Conservation (phyloP, 352 stramenopile species). For the Globisporangium ultimum region DNA sequence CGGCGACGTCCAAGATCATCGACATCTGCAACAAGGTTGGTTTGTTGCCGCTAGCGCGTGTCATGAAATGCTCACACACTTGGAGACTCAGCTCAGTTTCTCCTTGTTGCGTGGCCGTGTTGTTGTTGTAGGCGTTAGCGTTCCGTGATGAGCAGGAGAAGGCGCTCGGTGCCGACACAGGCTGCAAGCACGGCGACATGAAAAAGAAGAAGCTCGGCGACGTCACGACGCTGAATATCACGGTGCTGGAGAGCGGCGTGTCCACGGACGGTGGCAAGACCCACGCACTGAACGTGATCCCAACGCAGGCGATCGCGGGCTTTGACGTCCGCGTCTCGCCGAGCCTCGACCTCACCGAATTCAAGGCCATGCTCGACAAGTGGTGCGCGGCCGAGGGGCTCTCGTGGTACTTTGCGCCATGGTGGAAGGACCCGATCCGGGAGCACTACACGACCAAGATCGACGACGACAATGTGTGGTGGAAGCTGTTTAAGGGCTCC, state of each 20-base stretch:
- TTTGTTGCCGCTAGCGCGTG: too few relatives aligned
- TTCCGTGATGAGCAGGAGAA: constrained; percentile 91
- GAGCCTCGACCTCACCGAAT: constrained; percentile 65
- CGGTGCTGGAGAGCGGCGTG: constrained; percentile 87
- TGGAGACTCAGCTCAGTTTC: too few relatives aligned
- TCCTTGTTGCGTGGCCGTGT: too few relatives aligned
- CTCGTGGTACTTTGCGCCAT: constrained; percentile 58
- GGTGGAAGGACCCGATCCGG: constrained; percentile 22
- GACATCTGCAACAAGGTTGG: constrained; percentile 74
- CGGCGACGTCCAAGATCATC: constrained; percentile 94
- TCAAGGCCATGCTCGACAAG: constrained; percentile 79
- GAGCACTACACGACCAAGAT: constrained; percentile 57
- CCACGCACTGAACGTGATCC: constrained; percentile 92
- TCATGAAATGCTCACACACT: neutral
- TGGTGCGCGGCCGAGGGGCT: constrained; percentile 87
- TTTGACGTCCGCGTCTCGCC: constrained; percentile 94
- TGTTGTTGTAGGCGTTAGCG: constrained; percentile 44
- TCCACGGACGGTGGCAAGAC: constrained; percentile 66
- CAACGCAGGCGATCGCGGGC: constrained; percentile 81
- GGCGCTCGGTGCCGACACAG: constrained; percentile 53
- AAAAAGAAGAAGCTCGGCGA: constrained; percentile 90
- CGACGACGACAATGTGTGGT: constrained; percentile 41
- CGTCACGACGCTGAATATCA: constrained; percentile 94
- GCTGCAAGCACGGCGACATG: constrained; percentile 92
- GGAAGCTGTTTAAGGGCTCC: constrained; percentile 33